phyloP scores from a whole-genome alignment of 1,139 yeast genomes.

The Groenewaldozyma auringiensis region DNA sequence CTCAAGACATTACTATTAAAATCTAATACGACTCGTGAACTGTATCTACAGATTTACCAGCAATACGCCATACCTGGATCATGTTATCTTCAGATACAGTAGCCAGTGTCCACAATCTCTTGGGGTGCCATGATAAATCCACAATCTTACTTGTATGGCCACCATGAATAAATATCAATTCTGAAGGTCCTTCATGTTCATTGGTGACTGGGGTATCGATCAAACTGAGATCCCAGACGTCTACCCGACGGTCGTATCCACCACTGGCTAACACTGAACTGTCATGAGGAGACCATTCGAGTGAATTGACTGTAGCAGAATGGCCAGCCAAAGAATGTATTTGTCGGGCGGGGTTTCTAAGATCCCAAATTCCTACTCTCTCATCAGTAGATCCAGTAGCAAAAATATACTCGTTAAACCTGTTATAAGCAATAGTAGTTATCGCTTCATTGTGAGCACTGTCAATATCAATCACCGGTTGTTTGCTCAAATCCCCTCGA shows the following conservation, averaged over 20 bases:
- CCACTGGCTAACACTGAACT: conserved; percentile 60
- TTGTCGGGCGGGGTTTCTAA: conserved; percentile 37
- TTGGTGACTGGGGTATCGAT: conserved; percentile 31
- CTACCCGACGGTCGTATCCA: conserved; percentile 66
- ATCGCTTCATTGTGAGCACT: conserved; percentile 40
- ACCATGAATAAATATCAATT: conserved; percentile 63
- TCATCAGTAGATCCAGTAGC: conserved; percentile 71
- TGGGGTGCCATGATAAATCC: conserved; percentile 81
- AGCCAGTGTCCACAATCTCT: conserved; percentile 69
- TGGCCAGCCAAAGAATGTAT: conserved; percentile 40
- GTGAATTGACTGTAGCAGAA: conserved; percentile 52
- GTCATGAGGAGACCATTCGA: conserved; percentile 68
- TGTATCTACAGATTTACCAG: conserved; percentile 43
- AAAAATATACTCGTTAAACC: conserved; percentile 44
- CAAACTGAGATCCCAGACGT: conserved; percentile 54
- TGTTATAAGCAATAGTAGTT: conserved; percentile 61
- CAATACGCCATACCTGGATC: conserved; percentile 69
- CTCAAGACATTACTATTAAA: not conserved
- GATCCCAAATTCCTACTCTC: conserved; percentile 57
- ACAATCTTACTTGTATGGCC: conserved; percentile 88
- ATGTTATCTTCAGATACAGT: conserved; percentile 89
- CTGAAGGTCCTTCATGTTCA: conserved; percentile 32
- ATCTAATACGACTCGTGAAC: conserved; percentile 7
- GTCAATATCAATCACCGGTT: conserved; percentile 22
- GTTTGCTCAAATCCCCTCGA: conserved; percentile 29